Base-by-base conservation (phyloP, 2,329 filamentous ascomycete genomes). In the Penicillium sp. region DNA sequence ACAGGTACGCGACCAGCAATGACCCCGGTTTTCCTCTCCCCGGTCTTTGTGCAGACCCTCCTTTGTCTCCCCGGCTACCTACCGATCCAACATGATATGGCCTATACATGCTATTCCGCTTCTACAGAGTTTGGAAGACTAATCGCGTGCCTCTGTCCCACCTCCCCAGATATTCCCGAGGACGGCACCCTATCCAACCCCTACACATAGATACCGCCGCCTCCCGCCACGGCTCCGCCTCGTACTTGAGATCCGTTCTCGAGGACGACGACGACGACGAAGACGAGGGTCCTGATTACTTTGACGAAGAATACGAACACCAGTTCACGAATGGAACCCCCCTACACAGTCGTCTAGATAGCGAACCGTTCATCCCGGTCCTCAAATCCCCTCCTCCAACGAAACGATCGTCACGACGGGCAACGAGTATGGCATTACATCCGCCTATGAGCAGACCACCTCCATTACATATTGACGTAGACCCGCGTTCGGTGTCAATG, bases 341-440 rank as follows among this genome's bases (percentile, higher is more conserved):
- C 13, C 52, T 69, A 43, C 69, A 72, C 55, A 67, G 59, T 52
- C 69, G 70, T 61, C 65, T 72, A 52, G 64, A 67, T 53, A 73
- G 69, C 60, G 69, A 73, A 60, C 69, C 71, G 22, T 65, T 71
- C 53, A 67, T 72, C 72, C 81, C 44, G 77, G 83, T 58, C 84
- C 84, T 52, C 86, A 85, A 32, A 84, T 96, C 59, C 84, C 87
- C 48, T 78, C 83, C 62, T 76, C 80, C 52, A 85, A 55, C 63
- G 19, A 45, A 49, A 45, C 32, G 41, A 38, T 39, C 6, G 13
- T 49, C 47, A 48, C 63, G 64, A 55, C 65, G 69, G 42, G 60
- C 69, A 41, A 61, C 63, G 50, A 70, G 66, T 34, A 75, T 75
- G 72, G 72, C 70, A 42, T 60, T 75, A 50, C 72, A 75, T 55